Evolutionary conservation across 371 early-diverging fungal genomes (phyloP), one percentile per base, ranked within the genome.

Genomic region (Mortierella sp.): DNA sequence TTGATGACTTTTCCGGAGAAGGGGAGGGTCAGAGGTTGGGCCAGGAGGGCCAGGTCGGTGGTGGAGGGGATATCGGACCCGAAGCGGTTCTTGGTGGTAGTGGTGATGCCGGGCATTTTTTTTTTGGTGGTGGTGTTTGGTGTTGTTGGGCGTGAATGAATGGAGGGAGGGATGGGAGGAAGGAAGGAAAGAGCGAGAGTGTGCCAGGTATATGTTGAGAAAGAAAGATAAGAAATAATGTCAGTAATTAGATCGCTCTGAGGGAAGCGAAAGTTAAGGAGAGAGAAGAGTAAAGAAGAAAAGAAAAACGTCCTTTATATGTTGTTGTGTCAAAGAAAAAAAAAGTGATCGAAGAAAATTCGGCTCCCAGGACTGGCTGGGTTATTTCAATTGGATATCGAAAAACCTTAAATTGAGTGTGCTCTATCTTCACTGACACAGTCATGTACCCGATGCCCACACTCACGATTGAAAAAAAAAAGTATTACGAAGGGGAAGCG

Each of bases 1-100:
- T 68, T 67, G 74, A 74, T 68, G 31, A 74, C 68, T 48, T 63
- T 74, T n/a, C 68, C 68, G 9, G 74, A 74, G 44, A 74, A 74
- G 63, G 74, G 74, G 22, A 74, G 45, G 4, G 74, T 74, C 29
- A 74, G 39, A 5, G 74, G 69, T 31, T 74, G 68, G 22, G 58
- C n/a, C 16, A 74, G 64, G n/a, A 68, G 52, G 37, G 45, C 61
- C 11, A 40, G 68, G 0, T 68, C 68, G 22, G 58, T 22, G 0
- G 37, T 9, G 2, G 74, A 40, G 31, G 68, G 69, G 16, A n/a
- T 39, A 8, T 22, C 31, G 4, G 74, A 26, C 0, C 68, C 74
- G 37, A 3, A 61, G 61, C 37, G 61, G 34, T 37, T 37, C 14
- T 50, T 50, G 24, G 50, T 19, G 39, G 19, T 34, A 2, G 2